Evolutionary conservation across 2,329 filamentous ascomycete genomes (phyloP).

Genomic region (Fusarium graminum): DNA sequence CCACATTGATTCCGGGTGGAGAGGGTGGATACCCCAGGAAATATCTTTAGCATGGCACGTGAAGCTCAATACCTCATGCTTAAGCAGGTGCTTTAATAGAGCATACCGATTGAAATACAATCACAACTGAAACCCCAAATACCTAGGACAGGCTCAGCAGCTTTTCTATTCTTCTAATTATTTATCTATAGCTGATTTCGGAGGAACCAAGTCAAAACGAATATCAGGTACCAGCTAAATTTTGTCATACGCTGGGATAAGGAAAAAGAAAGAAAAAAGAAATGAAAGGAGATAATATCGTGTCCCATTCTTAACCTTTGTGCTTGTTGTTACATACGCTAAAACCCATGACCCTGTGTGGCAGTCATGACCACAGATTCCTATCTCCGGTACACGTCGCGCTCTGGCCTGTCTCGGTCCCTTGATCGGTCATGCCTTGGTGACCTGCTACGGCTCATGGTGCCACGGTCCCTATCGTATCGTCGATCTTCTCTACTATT

Average conservation of each 20-base stretch:
- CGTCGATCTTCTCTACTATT: conserved; percentile 55
- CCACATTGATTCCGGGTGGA: conserved; percentile 20
- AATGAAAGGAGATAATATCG: not conserved
- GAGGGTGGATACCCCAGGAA: not conserved
- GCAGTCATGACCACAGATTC: conserved; percentile 13
- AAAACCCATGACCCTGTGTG: conserved; percentile 3
- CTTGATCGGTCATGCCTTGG: conserved; percentile 56
- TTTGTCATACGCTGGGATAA: not conserved
- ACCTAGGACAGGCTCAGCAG: not conserved
- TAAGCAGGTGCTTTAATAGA: not conserved
- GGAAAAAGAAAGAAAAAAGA: not conserved
- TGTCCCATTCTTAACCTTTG: not conserved
- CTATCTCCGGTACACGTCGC: conserved; percentile 66
- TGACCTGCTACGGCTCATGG: conserved; percentile 58
- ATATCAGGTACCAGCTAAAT: not conserved
- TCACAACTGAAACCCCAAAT: too few relatives aligned
- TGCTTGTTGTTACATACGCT: conserved; percentile 6
- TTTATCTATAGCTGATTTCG: not conserved
- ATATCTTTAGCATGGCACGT: not conserved
- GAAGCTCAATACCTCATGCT: too few relatives aligned
- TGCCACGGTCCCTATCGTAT: conserved; percentile 58
- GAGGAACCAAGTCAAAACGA: not conserved
- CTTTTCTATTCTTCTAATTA: not conserved
- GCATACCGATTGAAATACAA: not conserved
- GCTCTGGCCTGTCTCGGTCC: conserved; percentile 61